Conservation (phyloP, 768 basidiomycete species). For the Boletus rubroflammeus region DNA sequence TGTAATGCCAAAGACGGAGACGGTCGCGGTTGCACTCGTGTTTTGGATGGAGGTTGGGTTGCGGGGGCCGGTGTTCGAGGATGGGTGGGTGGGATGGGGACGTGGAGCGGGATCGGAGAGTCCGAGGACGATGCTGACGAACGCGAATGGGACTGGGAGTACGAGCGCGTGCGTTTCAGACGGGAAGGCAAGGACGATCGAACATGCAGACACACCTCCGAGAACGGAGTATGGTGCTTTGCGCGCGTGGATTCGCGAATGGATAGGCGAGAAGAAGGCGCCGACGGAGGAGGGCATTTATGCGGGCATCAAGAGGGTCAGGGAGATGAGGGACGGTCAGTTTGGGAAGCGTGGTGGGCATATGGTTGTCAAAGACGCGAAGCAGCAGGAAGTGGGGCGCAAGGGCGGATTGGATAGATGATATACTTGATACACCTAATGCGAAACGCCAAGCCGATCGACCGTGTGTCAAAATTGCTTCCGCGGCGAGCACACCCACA, state of each 20-base stretch:
- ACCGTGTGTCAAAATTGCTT: background rate
- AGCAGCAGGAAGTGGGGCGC: background rate
- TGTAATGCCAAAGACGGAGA: conserved; percentile 49
- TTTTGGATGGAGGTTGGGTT: conserved; percentile 71
- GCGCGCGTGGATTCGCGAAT: conserved; percentile 50
- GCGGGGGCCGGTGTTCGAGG: conserved; percentile 56
- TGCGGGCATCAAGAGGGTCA: conserved; percentile 23
- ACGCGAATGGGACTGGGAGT: too few species aligned
- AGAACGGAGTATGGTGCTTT: conserved; percentile 23
- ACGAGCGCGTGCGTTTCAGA: background rate
- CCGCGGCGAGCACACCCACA: background rate
- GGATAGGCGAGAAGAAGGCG: conserved; percentile 49
- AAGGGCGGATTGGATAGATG: background rate
- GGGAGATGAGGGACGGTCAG: conserved; percentile 27
- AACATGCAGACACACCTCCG: background rate
- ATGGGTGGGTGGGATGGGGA: conserved; percentile 24
- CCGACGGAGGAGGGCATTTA: conserved; percentile 42
- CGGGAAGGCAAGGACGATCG: background rate
- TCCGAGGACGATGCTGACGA: too few species aligned
- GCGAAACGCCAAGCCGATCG: background rate
- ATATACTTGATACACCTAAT: background rate
- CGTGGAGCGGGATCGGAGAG: background rate
- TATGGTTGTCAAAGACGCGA: background rate
- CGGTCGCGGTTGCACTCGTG: conserved; percentile 59
- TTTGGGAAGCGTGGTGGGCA: conserved; percentile 16